Evolutionary conservation across 108 stramenopile genomes (phyloP).

Genomic region (Seminavis robusta): DNA sequence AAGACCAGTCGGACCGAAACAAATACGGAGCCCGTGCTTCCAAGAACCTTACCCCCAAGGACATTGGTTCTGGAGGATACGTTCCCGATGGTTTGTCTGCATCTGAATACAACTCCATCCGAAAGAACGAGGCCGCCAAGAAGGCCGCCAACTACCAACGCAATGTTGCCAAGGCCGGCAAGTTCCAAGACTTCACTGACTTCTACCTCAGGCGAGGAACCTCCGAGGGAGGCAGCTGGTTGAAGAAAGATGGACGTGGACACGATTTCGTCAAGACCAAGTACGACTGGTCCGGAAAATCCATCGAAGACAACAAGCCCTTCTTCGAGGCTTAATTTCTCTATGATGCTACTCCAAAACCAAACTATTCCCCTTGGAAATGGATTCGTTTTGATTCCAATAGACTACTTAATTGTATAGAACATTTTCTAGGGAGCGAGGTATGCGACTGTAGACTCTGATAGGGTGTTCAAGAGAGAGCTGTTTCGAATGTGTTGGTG

Average conservation of each 20-base stretch:
- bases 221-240: slow-evolving; percentile 49
- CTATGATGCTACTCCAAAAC: slow-evolving; percentile 10
- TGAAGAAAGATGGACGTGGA: slow-evolving; percentile 61
- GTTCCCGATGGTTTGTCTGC: slow-evolving; percentile 70
- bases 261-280: slow-evolving; percentile 86
- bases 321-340: neutral
- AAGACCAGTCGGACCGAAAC: slow-evolving; percentile 56
- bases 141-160: slow-evolving; percentile 72
- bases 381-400: slow-evolving; percentile 22
- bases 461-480: too few relatives aligned
- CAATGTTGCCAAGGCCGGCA: slow-evolving; percentile 82
- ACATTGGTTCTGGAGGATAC: slow-evolving; percentile 61
- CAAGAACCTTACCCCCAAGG: slow-evolving; percentile 57
- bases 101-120: slow-evolving; percentile 68
- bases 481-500: too few relatives aligned
- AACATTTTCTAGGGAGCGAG: too few relatives aligned
- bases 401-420: neutral
- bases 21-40: slow-evolving; percentile 76
- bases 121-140: slow-evolving; percentile 49
- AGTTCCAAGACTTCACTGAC: slow-evolving; percentile 75
- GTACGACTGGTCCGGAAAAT: slow-evolving; percentile 62
- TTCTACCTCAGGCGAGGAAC: slow-evolving; percentile 79
- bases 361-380: slow-evolving; percentile 23
- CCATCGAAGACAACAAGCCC: slow-evolving; percentile 5
- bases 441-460: too few relatives aligned